Percentiles rank a stretch among this genome's conserved stretches.
Evolutionary conservation across 1,139 yeast genomes (phyloP).

Genomic region (Magnusiomyces tetraspermus): DNA sequence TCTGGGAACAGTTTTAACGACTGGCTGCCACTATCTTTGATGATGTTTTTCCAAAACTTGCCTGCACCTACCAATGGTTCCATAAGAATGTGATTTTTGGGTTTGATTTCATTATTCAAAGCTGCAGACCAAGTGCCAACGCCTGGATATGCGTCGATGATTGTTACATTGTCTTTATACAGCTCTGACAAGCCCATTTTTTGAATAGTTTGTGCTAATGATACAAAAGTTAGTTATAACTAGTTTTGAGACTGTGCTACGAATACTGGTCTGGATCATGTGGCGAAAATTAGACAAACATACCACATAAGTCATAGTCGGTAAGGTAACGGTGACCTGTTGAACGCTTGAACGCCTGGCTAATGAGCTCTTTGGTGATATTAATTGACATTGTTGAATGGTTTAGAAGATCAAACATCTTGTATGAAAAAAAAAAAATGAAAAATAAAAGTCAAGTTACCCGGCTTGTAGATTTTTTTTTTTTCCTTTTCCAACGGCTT

Average conservation of each 20-base stretch:
- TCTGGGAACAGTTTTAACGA: constrained; percentile 14
- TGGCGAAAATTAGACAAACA: neutral
- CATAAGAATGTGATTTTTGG: constrained; percentile 50
- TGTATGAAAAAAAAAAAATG: too few species aligned
- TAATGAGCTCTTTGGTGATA: constrained; percentile 4
- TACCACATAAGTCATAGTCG: constrained; percentile 19
- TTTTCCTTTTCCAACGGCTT: too few species aligned
- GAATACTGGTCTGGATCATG: neutral
- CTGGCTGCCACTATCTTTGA: neutral
- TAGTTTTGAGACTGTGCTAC: neutral
- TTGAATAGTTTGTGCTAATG: constrained; percentile 13
- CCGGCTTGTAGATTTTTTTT: neutral
- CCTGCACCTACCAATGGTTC: constrained; percentile 41
- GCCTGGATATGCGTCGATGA: constrained; percentile 61
- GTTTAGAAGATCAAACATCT: too few species aligned
- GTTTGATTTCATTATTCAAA: constrained; percentile 48
- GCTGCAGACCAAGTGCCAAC: constrained; percentile 37
- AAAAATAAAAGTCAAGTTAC: too few species aligned
- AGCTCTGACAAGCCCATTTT: constrained; percentile 27
- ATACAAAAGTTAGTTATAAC: neutral
- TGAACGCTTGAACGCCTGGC: constrained; percentile 16
- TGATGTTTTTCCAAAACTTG: constrained; percentile 19
- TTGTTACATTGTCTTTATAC: constrained; percentile 38
- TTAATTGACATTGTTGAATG: constrained; percentile 9
- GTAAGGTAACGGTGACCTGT: constrained; percentile 21